These are phyloP conservation scores for Gracilaria gracilis DNA, from an alignment of 23 red algal genomes.

Conservation along the genomic window DNA sequence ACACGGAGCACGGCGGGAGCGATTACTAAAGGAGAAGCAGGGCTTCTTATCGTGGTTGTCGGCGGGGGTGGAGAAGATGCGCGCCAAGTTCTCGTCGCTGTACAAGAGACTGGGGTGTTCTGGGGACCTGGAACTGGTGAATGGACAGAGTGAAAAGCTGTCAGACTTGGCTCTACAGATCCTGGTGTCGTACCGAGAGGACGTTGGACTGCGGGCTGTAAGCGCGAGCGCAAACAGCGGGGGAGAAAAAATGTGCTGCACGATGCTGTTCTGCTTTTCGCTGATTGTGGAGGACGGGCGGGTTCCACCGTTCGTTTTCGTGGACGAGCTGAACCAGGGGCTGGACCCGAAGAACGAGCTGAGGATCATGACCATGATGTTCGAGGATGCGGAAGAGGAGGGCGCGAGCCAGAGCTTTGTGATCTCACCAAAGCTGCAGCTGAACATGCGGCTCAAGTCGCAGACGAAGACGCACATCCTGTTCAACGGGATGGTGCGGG, in stretches of 20 bases:
- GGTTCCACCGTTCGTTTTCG: conserved; percentile 82
- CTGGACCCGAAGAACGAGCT: conserved; percentile 94
- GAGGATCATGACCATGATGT: conserved; percentile 92
- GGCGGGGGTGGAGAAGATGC: conserved; percentile 56
- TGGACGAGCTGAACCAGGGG: conserved; percentile 99
- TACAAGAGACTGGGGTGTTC: conserved; percentile 80
- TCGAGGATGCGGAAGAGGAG: conserved; percentile 71
- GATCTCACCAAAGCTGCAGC: conserved; percentile 93
- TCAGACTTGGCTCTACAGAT: conserved; percentile 78
- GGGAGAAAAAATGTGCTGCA: conserved; percentile 98
- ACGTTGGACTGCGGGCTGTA: conserved; percentile 66
- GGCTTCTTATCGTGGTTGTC: conserved; percentile 68
- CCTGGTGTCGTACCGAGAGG: conserved; percentile 88
- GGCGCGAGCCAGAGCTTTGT: conserved; percentile 84
- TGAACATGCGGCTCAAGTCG: conserved; percentile 65
- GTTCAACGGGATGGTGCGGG: conserved; percentile 84
- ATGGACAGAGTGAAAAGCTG: conserved; percentile 64
- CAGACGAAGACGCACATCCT: conserved; percentile 87
- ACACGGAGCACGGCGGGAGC: background rate
- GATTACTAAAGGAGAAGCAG: conserved; percentile 42
- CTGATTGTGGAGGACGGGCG: conserved; percentile 68
- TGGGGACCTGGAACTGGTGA: conserved; percentile 78
- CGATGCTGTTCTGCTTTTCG: conserved; percentile 87
- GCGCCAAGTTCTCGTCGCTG: conserved; percentile 69
- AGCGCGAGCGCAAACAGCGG: conserved; percentile 81